These are phyloP conservation scores for Aspergillus awamori DNA, from an alignment of 2,329 filamentous ascomycete genomes.

Conservation along the genomic window DNA sequence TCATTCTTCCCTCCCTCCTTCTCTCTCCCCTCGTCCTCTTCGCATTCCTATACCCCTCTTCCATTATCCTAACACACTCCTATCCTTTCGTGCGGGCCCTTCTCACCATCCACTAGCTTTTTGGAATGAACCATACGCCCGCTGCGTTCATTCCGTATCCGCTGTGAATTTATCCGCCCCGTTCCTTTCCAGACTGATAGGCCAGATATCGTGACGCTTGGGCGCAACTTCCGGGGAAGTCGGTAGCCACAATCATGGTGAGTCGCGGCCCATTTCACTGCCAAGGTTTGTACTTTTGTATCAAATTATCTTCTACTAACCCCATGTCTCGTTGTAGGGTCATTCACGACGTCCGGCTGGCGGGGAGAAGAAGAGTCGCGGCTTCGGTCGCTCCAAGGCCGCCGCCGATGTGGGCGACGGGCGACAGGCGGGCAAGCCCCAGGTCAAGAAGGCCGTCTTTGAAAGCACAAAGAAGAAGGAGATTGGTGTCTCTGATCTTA, in stretches of 20 bases:
- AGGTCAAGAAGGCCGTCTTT: slow-evolving; percentile 93
- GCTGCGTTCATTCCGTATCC: slow-evolving; percentile 21
- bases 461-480: slow-evolving; percentile 99
- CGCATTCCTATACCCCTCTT: slow-evolving; percentile 8
- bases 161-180: slow-evolving; percentile 16
- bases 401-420: slow-evolving; percentile 47
- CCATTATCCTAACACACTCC: background rate
- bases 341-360: slow-evolving; percentile 48
- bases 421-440: slow-evolving; percentile 57
- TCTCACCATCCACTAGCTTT: background rate
- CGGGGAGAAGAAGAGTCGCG: slow-evolving; percentile 47
- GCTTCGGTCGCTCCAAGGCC: slow-evolving; percentile 47
- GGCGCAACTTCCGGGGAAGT: slow-evolving; percentile 33
- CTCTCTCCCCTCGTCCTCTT: slow-evolving; percentile 9
- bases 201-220: slow-evolving; percentile 35
- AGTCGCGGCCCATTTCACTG: slow-evolving; percentile 15
- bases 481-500: slow-evolving; percentile 96
- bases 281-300: background rate
- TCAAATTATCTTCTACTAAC: slow-evolving; percentile 20
- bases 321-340: slow-evolving; percentile 33
- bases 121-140: slow-evolving; percentile 23
- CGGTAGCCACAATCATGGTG: slow-evolving; percentile 39
- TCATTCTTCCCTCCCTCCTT: slow-evolving; percentile 21
- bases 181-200: slow-evolving; percentile 27
- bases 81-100: background rate